Base-by-base conservation (phyloP, 2,329 filamentous ascomycete species). In the Penicillium olsonii region DNA sequence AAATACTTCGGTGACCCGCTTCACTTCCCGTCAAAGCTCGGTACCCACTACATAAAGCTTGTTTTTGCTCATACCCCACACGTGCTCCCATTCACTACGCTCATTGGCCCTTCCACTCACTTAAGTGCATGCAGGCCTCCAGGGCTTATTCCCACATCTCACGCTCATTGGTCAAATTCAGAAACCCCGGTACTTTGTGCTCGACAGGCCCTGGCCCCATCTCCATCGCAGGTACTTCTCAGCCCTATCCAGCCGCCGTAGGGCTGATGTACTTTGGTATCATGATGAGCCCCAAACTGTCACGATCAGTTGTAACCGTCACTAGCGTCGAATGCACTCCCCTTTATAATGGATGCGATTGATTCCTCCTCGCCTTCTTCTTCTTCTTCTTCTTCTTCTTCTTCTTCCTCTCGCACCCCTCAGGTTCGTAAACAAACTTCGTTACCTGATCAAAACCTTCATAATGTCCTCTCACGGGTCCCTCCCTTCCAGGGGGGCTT, bases 281-380 rank as follows among this genome's bases (percentile, higher is more conserved):
- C 22, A 24, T 24, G 5, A 4, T 4, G 22, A 8, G 22, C 22
- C 22, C 8, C 5, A 24, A 4, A 24, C 29, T 31, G 29, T 11
- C 8, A 29, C 10, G 8, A 18, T 12, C 17, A 33, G 2, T 31
- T 50, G 50, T 52, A 48, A 50, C 42, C 26, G 39, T 44, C 41
- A 42, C 45, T 24, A 20, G 12, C 18, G 17, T 14, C 29, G 29
- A n/a, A n/a, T 7, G 4, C 12, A 31, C 29, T 15, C 4, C 11
- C 29, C 26, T 4, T 10, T 11, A 29, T 29, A 29, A 29, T 11
- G 26, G 2, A 10, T 27, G 9, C 3, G 26, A 12, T 8, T 11
- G 4, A 4, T 29, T 1, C 26, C 14, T 29, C 26, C 14, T 29
- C 5, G 11, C 8, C 26, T 29, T 29, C 5, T 29, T 29, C 8